Conservation (phyloP, 2,329 filamentous ascomycete genomes). For the Drechslerella dactyloides region DNA sequence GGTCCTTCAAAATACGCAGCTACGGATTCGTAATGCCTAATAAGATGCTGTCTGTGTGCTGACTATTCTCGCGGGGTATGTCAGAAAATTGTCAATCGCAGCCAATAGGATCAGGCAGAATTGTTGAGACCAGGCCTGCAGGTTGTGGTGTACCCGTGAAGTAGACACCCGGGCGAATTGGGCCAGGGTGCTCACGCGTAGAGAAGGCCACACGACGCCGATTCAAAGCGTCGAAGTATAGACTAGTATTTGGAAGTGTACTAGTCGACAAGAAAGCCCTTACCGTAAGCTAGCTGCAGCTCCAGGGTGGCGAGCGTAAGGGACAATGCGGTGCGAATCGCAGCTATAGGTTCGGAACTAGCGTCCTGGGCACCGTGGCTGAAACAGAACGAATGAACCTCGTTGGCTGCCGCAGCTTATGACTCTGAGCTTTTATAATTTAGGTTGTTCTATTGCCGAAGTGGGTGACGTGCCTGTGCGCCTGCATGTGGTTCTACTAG, state of each 20-base stretch:
- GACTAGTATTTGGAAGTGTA: background rate
- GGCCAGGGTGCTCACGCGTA: background rate
- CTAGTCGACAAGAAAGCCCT: background rate
- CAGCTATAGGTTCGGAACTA: background rate
- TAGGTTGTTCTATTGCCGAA: constrained; percentile 1
- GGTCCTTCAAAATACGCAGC: background rate
- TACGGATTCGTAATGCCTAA: background rate
- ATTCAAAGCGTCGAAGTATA: constrained; percentile 1
- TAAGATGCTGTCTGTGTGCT: background rate
- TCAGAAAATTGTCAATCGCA: background rate
- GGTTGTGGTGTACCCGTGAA: background rate
- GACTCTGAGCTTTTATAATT: constrained; percentile 5
- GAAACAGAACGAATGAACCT: background rate
- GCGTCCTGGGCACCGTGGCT: background rate
- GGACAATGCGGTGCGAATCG: background rate
- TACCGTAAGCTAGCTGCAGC: background rate
- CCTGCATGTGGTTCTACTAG: background rate
- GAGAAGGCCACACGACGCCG: background rate
- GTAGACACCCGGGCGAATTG: background rate
- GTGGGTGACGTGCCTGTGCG: background rate
- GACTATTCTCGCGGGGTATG: constrained; percentile 1
- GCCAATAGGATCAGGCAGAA: background rate
- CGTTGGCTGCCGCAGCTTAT: constrained; percentile 3
- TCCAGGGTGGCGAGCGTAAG: background rate
- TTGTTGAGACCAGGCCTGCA: background rate